Percentiles rank a stretch among this genome's conserved stretches.
Conservation (phyloP, 805 yeast genomes). For the Suhomyces sp. region DNA sequence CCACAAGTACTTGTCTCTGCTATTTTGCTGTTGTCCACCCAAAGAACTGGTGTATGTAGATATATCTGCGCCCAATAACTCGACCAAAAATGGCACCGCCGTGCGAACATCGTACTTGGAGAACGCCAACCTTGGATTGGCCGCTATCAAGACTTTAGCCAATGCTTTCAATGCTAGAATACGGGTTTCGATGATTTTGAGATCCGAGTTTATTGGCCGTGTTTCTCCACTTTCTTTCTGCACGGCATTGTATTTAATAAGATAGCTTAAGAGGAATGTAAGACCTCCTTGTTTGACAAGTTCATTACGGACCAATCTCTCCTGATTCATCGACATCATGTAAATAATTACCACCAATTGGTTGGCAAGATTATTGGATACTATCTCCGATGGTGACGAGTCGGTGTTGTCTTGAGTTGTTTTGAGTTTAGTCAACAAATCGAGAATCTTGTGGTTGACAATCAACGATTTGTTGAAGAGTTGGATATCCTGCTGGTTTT, state of each 20-base stretch:
- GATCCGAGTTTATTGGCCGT: constrained; percentile 14
- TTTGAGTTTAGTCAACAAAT: constrained; percentile 16
- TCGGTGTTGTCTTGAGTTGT: constrained; percentile 11
- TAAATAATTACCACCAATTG: constrained; percentile 33
- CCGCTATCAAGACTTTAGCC: constrained; percentile 45
- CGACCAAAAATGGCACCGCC: constrained; percentile 48
- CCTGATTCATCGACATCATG: constrained; percentile 31
- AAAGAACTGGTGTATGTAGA: constrained; percentile 16
- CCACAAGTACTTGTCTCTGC: constrained; percentile 17
- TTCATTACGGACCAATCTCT: constrained; percentile 25
- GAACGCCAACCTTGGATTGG: constrained; percentile 42
- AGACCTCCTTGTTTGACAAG: constrained; percentile 48
- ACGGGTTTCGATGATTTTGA: constrained; percentile 20
- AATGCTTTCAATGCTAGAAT: constrained; percentile 39
- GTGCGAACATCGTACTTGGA: constrained; percentile 39
- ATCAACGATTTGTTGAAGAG: constrained; percentile 30
- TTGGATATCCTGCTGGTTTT: constrained; percentile 24
- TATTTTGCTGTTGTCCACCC: not conserved
- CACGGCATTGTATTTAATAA: constrained; percentile 29
- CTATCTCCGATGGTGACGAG: not conserved
- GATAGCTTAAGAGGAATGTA: constrained; percentile 35
- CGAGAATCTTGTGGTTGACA: constrained; percentile 21
- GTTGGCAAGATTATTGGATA: constrained; percentile 9
- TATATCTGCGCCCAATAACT: constrained; percentile 38
- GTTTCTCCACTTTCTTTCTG: constrained; percentile 19